Conservation (phyloP, 345 rosid genomes). For the Brassica nigra region DNA sequence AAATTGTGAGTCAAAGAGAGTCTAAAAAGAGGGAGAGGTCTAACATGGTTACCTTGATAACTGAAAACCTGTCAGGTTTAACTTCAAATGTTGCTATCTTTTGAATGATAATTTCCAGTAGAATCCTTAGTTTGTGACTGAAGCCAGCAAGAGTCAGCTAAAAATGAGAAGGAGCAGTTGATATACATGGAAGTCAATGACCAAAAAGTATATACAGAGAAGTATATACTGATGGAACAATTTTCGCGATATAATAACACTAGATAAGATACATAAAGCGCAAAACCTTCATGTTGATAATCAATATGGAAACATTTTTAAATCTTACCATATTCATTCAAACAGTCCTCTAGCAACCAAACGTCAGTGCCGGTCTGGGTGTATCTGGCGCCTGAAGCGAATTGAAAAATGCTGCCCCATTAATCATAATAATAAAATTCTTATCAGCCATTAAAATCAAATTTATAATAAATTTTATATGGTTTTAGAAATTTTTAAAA, state of each 20-base stretch:
- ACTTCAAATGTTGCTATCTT: conserved; percentile 77
- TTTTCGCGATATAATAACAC: not conserved
- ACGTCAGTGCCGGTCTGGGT: conserved; percentile 20
- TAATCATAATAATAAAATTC: not conserved
- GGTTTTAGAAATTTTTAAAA: not conserved
- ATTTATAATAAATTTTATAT: too few relatives aligned
- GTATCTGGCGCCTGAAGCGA: not conserved
- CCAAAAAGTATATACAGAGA: conserved; percentile 19
- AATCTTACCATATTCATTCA: conserved; percentile 76
- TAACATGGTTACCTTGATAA: conserved; percentile 65
- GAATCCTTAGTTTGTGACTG: conserved; percentile 78
- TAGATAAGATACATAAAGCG: not conserved
- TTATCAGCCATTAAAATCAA: not conserved
- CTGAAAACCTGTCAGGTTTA: conserved; percentile 70
- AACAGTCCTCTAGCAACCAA: conserved; percentile 66
- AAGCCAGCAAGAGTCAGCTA: conserved; percentile 75
- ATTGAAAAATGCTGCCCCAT: not conserved
- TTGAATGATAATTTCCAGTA: conserved; percentile 62
- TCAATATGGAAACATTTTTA: not conserved
- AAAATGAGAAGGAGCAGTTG: conserved; percentile 20
- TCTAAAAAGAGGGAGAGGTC: not conserved
- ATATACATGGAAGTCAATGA: not conserved
- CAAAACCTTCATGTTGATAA: not conserved
- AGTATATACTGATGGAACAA: not conserved
- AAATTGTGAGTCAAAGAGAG: not conserved